Base-by-base conservation (phyloP, 768 basidiomycete species). In the Rhodotorula paludigena region DNA sequence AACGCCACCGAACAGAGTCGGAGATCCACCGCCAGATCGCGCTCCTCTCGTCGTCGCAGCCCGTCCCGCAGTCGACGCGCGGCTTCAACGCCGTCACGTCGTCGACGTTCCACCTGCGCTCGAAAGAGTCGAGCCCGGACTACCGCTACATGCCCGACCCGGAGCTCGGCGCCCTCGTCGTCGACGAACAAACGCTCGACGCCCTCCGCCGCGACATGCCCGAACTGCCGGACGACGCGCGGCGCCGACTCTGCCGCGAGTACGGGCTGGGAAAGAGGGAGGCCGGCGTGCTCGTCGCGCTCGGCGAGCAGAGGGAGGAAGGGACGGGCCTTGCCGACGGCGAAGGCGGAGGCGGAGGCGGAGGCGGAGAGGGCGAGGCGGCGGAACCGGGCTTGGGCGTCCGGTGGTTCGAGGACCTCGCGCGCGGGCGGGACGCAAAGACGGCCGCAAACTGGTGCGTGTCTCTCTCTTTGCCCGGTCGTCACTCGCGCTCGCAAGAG, bases 91-190 rank as follows among this genome's bases (percentile, higher is more conserved):
- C 92, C 74, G 80, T 86, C 64, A 85, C 82, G 5, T 87, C 87
- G 39, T 84, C 88, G 76, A 98, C 96, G 1, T 92, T 85, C 78
- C 83, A 81, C 39, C 79, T 98, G 48, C 83, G 96, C 48, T 86
- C 85, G 53, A 98, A 99, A 78, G 96, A 96, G 74, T 89, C 92
- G 73, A 88, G 92, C 0, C 91, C 89, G 2, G 96, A 99, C 77
- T 99, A 98, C 77, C 84, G 80, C 14, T 98, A 97, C 80, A 94
- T 99, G 90, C 96, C 96, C 0, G 96, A 99, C 77, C 87, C 91
- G 0, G 97, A 98, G 77, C 79, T 98, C 2, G 91, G 92, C 1
- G 84, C 86, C 0, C 79, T 97, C 10, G 75, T 84, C n/a, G n/a
- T 76, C 36, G 35, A 60, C 25, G 55, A 65, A 12, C 72, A 69